A percentile compares a stretch with the other conserved stretches of the same genome.
Conservation (phyloP, 129 eudicot species). For the Helianthus tuberosus region DNA sequence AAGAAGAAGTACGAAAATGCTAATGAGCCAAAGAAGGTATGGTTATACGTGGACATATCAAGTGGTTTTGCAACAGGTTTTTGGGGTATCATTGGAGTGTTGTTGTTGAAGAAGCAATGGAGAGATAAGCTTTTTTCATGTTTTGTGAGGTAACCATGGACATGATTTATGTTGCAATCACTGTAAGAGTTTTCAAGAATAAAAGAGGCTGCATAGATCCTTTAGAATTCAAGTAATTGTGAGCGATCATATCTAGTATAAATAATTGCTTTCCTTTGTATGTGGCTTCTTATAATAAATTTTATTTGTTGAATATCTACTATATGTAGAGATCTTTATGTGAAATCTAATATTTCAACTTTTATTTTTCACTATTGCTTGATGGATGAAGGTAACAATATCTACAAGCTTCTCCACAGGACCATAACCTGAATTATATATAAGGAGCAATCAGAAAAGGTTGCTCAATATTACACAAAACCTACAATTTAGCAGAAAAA, state of each 20-base stretch:
- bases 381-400: no score
- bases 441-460: no score
- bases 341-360: no score
- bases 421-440: no score
- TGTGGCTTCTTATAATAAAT: no score
- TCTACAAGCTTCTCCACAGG: no score
- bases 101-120: slow-evolving; percentile 27
- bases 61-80: slow-evolving; percentile 34
- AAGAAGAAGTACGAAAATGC: neutral
- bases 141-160: neutral
- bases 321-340: no score
- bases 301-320: no score
- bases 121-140: slow-evolving; percentile 12
- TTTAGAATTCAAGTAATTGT: neutral
- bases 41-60: slow-evolving; percentile 15
- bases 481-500: no score
- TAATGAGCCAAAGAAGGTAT: slow-evolving; percentile 7
- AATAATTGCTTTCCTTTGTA: neutral
- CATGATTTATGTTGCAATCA: neutral
- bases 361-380: no score
- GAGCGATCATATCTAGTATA: neutral
- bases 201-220: slow-evolving; percentile 1
- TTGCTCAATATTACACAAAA: no score
- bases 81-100: slow-evolving; percentile 25
- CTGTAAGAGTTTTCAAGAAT: slow-evolving; percentile 16